Percentiles rank a stretch among this genome's conserved stretches.
Evolutionary conservation across 208 protist genomes (phyloP).

Genomic region (Leishmania arabica): DNA sequence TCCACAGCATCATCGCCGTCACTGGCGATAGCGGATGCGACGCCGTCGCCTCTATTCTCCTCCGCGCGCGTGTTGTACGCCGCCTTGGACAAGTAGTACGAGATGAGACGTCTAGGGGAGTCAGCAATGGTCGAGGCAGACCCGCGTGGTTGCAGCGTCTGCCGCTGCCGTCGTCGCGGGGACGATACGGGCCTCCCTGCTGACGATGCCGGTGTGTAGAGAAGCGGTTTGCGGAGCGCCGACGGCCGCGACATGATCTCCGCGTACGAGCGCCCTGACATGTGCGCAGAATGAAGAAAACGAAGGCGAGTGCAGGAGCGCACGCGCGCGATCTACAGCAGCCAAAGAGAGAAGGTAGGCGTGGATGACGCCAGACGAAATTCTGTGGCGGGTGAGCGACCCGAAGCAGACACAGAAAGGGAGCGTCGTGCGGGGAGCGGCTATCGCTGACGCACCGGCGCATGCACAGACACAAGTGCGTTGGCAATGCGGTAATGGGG

Average conservation of each 20-base stretch:
- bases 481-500: background rate
- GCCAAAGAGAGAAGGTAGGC: background rate
- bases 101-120: constrained; percentile 26
- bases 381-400: background rate
- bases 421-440: background rate
- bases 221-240: constrained; percentile 10
- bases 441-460: background rate
- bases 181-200: background rate
- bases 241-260: constrained; percentile 17
- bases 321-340: background rate
- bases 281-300: background rate
- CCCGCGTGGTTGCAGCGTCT: background rate
- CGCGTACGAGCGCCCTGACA: constrained; percentile 14
- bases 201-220: constrained; percentile 1
- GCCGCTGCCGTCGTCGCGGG: background rate
- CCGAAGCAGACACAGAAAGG: background rate
- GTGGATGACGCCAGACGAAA: background rate
- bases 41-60: constrained; percentile 1
- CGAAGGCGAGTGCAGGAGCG: background rate
- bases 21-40: background rate
- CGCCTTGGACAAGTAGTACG: constrained; percentile 38
- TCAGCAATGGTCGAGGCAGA: constrained; percentile 17
- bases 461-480: background rate
- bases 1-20: background rate
- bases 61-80: constrained; percentile 24